Evolutionary conservation across 768 basidiomycete species (phyloP), one percentile per base, ranked within the genome.

Genomic region (Calocera viscosa): DNA sequence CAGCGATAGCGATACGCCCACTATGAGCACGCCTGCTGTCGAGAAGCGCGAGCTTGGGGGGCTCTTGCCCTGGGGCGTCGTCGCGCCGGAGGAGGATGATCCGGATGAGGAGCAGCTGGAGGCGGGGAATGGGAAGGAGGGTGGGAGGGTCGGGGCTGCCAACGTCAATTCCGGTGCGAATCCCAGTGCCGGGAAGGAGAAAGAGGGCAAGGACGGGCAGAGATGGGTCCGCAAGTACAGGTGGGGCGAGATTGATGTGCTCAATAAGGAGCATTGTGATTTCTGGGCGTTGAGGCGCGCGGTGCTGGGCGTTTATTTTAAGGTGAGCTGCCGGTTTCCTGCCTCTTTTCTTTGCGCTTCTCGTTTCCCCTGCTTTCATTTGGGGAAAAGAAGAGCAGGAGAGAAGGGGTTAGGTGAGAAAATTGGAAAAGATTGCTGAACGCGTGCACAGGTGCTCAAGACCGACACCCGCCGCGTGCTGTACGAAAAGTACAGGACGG

Each of bases 401-500:
- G n/a, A n/a, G n/a, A n/a, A n/a, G n/a, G n/a, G n/a, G n/a, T n/a
- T n/a, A n/a, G 39, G 39, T 40, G 39, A 19, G 22, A 14, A 7
- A 1, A 22, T 24, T 14, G 10, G 38, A 12, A 40, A 35, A 19
- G 2, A 28, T 35, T 34, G 53, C 14, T 53, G 16, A 16, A 26
- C 14, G 38, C 60, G 67, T 26, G 32, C 17, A 26, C 73, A 93
- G 90, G 80, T 88, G 72, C 80, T 95, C 68, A 92, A 91, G 78
- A 83, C 80, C 49, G 86, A 85, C 67, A 94, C 93, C 34, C 87
- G 87, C 71, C 90, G 95, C 75, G 89, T 92, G 67, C 77, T 94
- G 76, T 97, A 97, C 75, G 94, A 97, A 80, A 87, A 87, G 72
- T 97, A 88, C 76, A 82, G 94, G 73, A 94, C 91, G 1, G 91